Evolutionary conservation across 1,284 basidiomycete genomes (phyloP), one percentile per base, ranked within the genome.

Genomic region (Sporisorium exsertum): DNA sequence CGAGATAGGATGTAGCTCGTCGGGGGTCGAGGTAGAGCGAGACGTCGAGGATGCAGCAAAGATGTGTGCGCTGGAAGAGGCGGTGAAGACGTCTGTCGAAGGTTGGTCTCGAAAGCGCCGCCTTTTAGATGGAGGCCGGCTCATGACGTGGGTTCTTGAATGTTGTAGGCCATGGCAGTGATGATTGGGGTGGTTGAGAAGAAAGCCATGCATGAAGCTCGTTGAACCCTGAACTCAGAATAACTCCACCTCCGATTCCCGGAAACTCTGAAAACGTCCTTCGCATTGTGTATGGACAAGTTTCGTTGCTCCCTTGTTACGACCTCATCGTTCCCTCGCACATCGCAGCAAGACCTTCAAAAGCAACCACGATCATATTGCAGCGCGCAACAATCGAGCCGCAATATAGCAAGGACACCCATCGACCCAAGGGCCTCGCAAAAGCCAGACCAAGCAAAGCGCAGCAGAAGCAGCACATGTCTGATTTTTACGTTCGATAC

Each of bases 401-500:
- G 4, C 9, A 12, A 24, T 24, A 5, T 24, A 2, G 2, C 5
- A 26, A 35, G 20, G 18, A 51, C 2, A 10, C 4, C 32, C 10
- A 35, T 5, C 29, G 50, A 22, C 18, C 26, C 16, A 33, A 53
- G 37, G 10, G 27, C 16, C n/a, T n/a, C n/a, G n/a, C 2, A 13
- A 32, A 49, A 29, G 6, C 15, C 15, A 49, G 26, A 32, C 27
- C 2, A 32, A 49, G 16, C 24, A 27, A 9, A 12, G 53, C 20
- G 50, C 42, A 45, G 22, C 22, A 58, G 12, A 18, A 59, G 24
- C 50, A 43, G n/a, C 43, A 63, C 54, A 81, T 81, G 77, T 77
- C 79, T 22, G 83, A 84, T 58, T 84, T 84, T 52, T 84, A 84
- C 70, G 81, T 84, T 47, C 78, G 83, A 32, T 84, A 84, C 74